These are phyloP conservation scores for Cryptococcus sp. DNA, from an alignment of 1,284 basidiomycete species.

Conservation along the genomic window DNA sequence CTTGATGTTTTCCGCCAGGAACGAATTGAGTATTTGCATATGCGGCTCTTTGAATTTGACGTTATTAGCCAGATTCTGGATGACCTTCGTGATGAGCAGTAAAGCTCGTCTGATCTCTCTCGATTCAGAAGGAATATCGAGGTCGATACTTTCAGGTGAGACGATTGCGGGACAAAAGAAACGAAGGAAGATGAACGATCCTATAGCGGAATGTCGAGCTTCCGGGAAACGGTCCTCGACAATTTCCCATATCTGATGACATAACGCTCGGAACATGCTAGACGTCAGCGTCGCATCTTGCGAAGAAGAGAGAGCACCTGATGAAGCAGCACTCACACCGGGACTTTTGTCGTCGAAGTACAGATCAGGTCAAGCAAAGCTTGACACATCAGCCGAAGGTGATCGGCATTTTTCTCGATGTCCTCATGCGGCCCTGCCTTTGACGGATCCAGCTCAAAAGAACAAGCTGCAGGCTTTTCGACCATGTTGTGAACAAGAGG, in stretches of 20 bases:
- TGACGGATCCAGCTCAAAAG: constrained; percentile 72
- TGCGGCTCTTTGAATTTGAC: constrained; percentile 78
- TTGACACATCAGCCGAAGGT: constrained; percentile 68
- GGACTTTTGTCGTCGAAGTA: constrained; percentile 65
- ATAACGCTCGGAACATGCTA: constrained; percentile 83
- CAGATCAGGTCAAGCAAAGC: constrained; percentile 72
- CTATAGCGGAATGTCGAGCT: constrained; percentile 76
- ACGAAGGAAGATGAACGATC: constrained; percentile 87
- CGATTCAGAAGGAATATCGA: constrained; percentile 66
- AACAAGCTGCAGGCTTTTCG: constrained; percentile 65
- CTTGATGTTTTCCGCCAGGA: constrained; percentile 69
- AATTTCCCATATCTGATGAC: constrained; percentile 71
- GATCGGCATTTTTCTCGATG: constrained; percentile 63
- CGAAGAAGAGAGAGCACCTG: background rate
- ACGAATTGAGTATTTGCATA: constrained; percentile 75
- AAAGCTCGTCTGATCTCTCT: constrained; percentile 66
- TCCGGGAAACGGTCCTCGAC: constrained; percentile 80
- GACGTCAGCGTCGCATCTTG: constrained; percentile 1
- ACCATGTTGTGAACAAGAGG: constrained; percentile 72
- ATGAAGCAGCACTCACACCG: constrained; percentile 58
- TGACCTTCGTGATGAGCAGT: constrained; percentile 80
- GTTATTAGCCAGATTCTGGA: constrained; percentile 89
- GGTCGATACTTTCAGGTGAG: constrained; percentile 74
- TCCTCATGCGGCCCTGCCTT: constrained; percentile 59
- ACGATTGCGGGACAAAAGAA: constrained; percentile 72